These are phyloP conservation scores for Venturia nashicola DNA, from an alignment of 2,329 filamentous ascomycete genomes.

Conservation along the genomic window DNA sequence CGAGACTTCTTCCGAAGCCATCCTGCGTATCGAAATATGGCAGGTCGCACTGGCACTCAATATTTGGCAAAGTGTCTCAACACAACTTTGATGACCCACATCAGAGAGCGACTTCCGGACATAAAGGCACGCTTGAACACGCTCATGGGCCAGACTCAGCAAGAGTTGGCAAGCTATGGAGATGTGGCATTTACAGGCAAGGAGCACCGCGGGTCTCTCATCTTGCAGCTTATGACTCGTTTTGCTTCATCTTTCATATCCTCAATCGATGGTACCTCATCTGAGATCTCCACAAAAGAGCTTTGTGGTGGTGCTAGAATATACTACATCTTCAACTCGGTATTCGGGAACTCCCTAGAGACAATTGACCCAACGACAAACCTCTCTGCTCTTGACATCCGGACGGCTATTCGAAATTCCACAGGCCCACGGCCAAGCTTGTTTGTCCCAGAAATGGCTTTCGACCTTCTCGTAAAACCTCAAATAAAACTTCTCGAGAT, in stretches of 20 bases:
- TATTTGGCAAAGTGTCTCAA: slow-evolving; percentile 92
- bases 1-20: slow-evolving; percentile 94
- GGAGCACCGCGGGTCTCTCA: slow-evolving; percentile 88
- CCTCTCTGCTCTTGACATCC: slow-evolving; percentile 84
- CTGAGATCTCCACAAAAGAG: slow-evolving; percentile 97
- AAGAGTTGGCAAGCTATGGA: slow-evolving; percentile 94
- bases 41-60: slow-evolving; percentile 82
- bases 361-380: slow-evolving; percentile 94
- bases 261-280: slow-evolving; percentile 96
- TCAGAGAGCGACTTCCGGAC: slow-evolving; percentile 87
- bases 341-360: slow-evolving; percentile 92
- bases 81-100: slow-evolving; percentile 88
- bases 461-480: slow-evolving; percentile 93
- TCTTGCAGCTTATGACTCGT: slow-evolving; percentile 93
- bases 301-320: slow-evolving; percentile 89
- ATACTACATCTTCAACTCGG: slow-evolving; percentile 98
- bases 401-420: slow-evolving; percentile 95
- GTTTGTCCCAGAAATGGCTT: slow-evolving; percentile 94
- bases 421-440: slow-evolving; percentile 90
- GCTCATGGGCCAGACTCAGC: slow-evolving; percentile 98
- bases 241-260: slow-evolving; percentile 97
- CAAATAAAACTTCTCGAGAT: slow-evolving; percentile 96
- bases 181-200: slow-evolving; percentile 97
- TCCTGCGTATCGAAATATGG: slow-evolving; percentile 93
- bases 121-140: slow-evolving; percentile 98